phyloP scores from a whole-genome alignment of 108 stramenopile genomes.

The Cyclotella atomus region DNA sequence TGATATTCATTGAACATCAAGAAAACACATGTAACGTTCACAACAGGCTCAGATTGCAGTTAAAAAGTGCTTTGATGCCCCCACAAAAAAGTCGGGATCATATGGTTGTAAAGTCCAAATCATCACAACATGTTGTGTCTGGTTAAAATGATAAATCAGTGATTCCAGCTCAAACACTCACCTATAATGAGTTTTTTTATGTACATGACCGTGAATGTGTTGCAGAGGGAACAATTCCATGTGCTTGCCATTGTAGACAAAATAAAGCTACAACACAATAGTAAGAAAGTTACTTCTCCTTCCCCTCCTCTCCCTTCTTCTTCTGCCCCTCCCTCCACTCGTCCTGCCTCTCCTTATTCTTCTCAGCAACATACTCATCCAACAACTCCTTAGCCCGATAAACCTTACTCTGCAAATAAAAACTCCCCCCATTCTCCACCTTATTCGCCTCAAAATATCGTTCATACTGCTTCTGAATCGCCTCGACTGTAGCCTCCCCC shows the following conservation, averaged over 20 bases:
- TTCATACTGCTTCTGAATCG: conserved; percentile 76
- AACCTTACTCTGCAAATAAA: conserved; percentile 98
- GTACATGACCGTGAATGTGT: no score
- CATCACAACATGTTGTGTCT: conserved; percentile 1
- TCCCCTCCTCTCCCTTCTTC: conserved; percentile 38
- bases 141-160: no score
- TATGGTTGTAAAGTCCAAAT: conserved; percentile 16
- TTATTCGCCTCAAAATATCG: conserved; percentile 93
- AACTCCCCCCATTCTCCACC: conserved; percentile 93
- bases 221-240: no score
- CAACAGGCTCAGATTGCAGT: conserved; percentile 45
- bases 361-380: conserved; percentile 71
- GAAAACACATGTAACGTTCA: background rate
- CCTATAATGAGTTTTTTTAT: no score
- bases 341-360: conserved; percentile 55
- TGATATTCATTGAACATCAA: background rate
- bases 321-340: conserved; percentile 22
- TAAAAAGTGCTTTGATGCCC: conserved; percentile 47
- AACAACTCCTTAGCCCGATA: conserved; percentile 94
- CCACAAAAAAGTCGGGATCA: conserved; percentile 36
- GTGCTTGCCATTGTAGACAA: no score
- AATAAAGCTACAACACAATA: no score
- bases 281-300: conserved; percentile 13
- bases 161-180: no score
- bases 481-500: conserved; percentile 56